Base-by-base conservation (phyloP, 495 filamentous ascomycete species). In the Cudoniella acicularis region DNA sequence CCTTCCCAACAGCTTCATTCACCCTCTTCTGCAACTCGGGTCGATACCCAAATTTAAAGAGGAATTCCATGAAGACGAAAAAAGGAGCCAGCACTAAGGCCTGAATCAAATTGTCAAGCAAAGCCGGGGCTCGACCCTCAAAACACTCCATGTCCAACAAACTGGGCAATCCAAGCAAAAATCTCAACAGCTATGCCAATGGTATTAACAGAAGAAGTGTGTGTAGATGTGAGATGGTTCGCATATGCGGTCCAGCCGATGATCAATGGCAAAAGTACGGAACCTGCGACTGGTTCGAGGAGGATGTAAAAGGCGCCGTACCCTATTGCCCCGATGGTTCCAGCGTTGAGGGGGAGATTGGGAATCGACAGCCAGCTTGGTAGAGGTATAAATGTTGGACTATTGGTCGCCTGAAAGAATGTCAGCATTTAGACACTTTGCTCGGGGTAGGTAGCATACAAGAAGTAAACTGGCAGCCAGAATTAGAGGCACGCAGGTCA, bases 51-150 rank as follows among this genome's bases (percentile, higher is more conserved):
- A 93, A 84, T 66, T 79, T 85, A 75, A 98, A 98, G 21, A 98
- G 75, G 17, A 96, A 74, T 77, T 98, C 93, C 69, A 98, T 87
- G 89, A 93, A 98, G 26, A 98, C 92, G 67, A 98, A 98, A 62
- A 98, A 84, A n/a, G 94, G 94, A 0, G 94, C 94, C n/a, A 98
- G 79, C 59, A 98, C 87, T 54, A 96, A 67, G 22, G 94, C 92
- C 71, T 97, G 93, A 22, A 92, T 79, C 30, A 97, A 72, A 67
- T 96, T 98, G 72, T 97, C 93, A 61, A 97, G 72, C 59, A 96
- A 67, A 11, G 93, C 93, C 10, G 94, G 94, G 1, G 92, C 90
- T 42, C 93, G 79, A 22, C 89, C 84, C 73, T 98, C 94, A 65
- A n/a, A 89, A 98, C 9, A 80, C 83, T 17, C 93, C 93, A 67